Conservation (phyloP, 306 rosid genomes). For the Cyamopsis tetragonoloba region DNA sequence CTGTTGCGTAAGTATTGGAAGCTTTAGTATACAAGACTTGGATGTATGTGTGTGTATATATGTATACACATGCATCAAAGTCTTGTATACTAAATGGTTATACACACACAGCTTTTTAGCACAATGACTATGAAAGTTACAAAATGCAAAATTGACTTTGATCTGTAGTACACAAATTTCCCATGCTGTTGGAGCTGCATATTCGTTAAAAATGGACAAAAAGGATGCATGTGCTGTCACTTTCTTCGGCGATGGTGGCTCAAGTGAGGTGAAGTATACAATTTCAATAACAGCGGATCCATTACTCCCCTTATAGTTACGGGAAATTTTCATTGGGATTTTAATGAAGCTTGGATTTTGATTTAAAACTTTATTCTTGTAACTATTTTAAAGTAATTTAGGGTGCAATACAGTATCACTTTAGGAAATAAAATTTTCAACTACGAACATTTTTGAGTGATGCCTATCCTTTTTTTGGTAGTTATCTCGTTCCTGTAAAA, state of each 20-base stretch:
- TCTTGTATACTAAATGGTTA: too few relatives aligned
- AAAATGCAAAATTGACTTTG: conserved; percentile 5
- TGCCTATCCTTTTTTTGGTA: neutral
- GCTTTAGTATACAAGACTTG: neutral
- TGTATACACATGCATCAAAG: too few relatives aligned
- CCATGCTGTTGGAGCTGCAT: conserved; percentile 98
- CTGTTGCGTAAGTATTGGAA: conserved; percentile 68
- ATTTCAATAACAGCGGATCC: neutral
- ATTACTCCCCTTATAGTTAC: neutral
- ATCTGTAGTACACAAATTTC: conserved; percentile 72
- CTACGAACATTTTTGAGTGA: neutral
- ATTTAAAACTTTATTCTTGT: conserved; percentile 7
- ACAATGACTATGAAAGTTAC: neutral
- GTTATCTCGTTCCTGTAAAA: neutral
- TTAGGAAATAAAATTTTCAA: neutral
- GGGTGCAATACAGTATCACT: conserved; percentile 2
- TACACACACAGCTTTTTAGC: neutral
- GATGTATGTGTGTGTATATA: neutral
- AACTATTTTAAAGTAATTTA: neutral
- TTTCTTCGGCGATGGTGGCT: conserved; percentile 91
- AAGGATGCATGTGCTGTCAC: conserved; percentile 79
- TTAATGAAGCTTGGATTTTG: neutral
- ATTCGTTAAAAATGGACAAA: conserved; percentile 85
- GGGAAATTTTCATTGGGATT: neutral
- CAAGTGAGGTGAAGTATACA: conserved; percentile 72